These are phyloP conservation scores for Pholiota microspora DNA, from an alignment of 768 basidiomycete genomes.

Conservation along the genomic window DNA sequence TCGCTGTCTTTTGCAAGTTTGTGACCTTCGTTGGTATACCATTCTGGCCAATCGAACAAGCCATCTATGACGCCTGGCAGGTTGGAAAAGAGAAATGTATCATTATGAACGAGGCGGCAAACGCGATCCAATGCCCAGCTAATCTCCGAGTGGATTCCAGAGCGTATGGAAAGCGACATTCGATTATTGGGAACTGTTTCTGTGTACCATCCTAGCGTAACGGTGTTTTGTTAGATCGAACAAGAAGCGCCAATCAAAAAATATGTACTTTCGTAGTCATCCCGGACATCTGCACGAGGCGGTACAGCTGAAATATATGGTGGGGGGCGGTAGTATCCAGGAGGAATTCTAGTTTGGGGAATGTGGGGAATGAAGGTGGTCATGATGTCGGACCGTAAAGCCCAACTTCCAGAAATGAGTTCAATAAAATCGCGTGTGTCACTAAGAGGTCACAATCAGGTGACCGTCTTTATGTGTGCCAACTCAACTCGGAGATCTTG, in stretches of 20 bases:
- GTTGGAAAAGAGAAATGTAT: constrained; percentile 66
- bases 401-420: background rate
- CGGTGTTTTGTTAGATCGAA: background rate
- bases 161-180: constrained; percentile 87
- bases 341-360: constrained; percentile 10
- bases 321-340: constrained; percentile 23
- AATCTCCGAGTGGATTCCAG: constrained; percentile 78
- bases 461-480: constrained; percentile 1
- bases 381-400: constrained; percentile 11
- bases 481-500: constrained; percentile 19
- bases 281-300: constrained; percentile 48
- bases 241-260: background rate
- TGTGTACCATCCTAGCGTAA: constrained; percentile 78
- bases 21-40: constrained; percentile 69
- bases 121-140: constrained; percentile 90
- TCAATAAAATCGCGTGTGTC: constrained; percentile 21
- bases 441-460: constrained; percentile 11
- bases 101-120: constrained; percentile 75
- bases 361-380: constrained; percentile 21
- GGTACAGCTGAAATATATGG: constrained; percentile 19
- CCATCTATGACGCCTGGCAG: constrained; percentile 82
- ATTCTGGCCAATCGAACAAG: constrained; percentile 86
- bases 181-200: constrained; percentile 77
- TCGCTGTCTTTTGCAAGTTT: constrained; percentile 38
- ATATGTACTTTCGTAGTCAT: constrained; percentile 74